Percentiles rank a stretch among this genome's conserved stretches.
These are phyloP conservation scores for Xylaria polymorpha DNA, from an alignment of 2,329 filamentous ascomycete species.

Conservation along the genomic window DNA sequence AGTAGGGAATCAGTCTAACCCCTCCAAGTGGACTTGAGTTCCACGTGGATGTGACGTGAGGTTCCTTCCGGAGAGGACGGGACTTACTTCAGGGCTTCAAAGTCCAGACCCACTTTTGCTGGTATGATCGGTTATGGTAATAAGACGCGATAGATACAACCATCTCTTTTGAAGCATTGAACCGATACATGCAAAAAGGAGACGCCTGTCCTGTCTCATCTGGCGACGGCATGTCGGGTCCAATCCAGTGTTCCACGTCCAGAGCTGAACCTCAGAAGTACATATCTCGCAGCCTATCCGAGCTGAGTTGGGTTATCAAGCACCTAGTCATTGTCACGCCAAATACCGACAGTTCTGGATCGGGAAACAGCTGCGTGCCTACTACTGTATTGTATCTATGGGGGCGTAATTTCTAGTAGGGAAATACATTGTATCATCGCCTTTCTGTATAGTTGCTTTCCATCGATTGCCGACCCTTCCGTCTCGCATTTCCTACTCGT, in stretches of 20 bases:
- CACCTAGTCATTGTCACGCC: slow-evolving; percentile 12
- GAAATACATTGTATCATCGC: slow-evolving; percentile 23
- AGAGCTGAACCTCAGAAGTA: neutral
- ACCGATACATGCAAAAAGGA: slow-evolving; percentile 29
- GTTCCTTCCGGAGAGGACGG: neutral
- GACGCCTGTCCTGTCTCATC: slow-evolving; percentile 10
- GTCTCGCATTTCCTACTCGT: slow-evolving; percentile 5
- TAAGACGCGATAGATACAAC: slow-evolving; percentile 1
- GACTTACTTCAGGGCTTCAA: no score
- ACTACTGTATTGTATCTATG: neutral
- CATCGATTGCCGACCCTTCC: slow-evolving; percentile 28
- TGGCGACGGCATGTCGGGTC: slow-evolving; percentile 3
- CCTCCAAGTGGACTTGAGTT: neutral
- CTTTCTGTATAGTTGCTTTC: slow-evolving; percentile 11
- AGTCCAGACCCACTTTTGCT: neutral
- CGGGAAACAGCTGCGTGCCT: neutral
- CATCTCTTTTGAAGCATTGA: neutral
- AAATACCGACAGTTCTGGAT: slow-evolving; percentile 15
- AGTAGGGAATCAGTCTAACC: neutral
- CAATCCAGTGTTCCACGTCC: slow-evolving; percentile 11
- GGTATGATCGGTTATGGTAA: slow-evolving; percentile 4
- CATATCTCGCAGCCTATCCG: slow-evolving; percentile 34
- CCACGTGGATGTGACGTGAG: neutral
- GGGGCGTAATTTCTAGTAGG: slow-evolving; percentile 12
- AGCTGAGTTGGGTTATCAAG: slow-evolving; percentile 27